These are phyloP conservation scores for Phanerochaete sordida DNA, from an alignment of 768 basidiomycete species.

Conservation along the genomic window DNA sequence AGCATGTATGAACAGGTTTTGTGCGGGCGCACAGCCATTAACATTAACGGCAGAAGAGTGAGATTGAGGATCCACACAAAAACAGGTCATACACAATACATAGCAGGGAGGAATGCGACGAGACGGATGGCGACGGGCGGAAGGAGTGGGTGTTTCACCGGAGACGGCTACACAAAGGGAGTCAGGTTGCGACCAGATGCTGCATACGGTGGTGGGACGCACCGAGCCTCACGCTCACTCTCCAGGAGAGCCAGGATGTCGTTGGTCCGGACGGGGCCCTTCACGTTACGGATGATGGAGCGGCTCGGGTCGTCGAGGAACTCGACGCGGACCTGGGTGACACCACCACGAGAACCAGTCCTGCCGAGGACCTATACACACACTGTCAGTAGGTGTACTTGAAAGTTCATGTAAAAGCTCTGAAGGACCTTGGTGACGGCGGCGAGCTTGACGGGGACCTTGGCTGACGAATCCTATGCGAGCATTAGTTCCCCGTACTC, in stretches of 20 bases:
- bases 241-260: conserved; percentile 97
- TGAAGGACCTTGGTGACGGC: conserved; percentile 87
- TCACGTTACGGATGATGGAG: conserved; percentile 98
- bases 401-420: not conserved
- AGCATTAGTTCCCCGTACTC: conserved; percentile 15
- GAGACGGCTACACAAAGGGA: conserved; percentile 25
- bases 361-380: conserved; percentile 86
- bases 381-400: conserved; percentile 12
- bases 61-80: conserved; percentile 5
- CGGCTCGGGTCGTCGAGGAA: conserved; percentile 97
- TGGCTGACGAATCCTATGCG: conserved; percentile 66
- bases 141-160: conserved; percentile 19
- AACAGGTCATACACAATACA: conserved; percentile 14
- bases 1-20: conserved; percentile 3
- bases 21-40: not conserved
- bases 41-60: not conserved
- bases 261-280: conserved; percentile 93
- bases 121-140: conserved; percentile 13
- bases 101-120: conserved; percentile 10
- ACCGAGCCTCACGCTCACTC: conserved; percentile 99
- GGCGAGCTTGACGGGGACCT: conserved; percentile 94
- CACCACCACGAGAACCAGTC: conserved; percentile 98
- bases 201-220: conserved; percentile 31
- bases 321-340: conserved; percentile 98
- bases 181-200: not conserved